Evolutionary conservation across 2,329 filamentous ascomycete species (phyloP), one percentile per base, ranked within the genome.

Genomic region (Aspergillus tamarii): DNA sequence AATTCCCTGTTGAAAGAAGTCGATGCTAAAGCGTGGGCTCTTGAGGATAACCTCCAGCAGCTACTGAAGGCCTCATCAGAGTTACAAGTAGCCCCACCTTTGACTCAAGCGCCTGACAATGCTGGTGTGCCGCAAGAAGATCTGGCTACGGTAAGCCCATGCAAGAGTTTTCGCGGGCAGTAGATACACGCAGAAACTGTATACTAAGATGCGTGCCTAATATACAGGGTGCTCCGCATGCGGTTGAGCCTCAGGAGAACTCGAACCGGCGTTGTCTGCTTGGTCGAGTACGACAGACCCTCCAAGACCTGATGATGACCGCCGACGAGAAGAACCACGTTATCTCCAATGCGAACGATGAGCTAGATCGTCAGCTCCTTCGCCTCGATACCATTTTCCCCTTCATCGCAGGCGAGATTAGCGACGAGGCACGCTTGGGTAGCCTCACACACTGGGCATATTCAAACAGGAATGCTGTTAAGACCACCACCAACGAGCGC

Each of bases 251-350:
- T 8, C 63, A 75, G 50, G 77, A 79, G 43, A 74, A 74, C 60
- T 77, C 72, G 69, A 73, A 71, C 60, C 79, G 81, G 67, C 88
- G 92, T 68, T 87, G 91, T 72, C 83, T 94, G 48, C 96, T 94
- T 75, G 88, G 89, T 71, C 89, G 92, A 64, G 88, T 94, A 59
- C 89, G 93, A 43, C 85, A 88, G 71, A 90, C 91, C 68, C 89
- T 97, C 59, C 88, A 90, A 68, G 91, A 94, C 70, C 91, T 98
- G 84, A 88, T 98, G 52, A 88, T 93, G 55, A 94, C 94, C 1
- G 86, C 98, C 43, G 95, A 99, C 74, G 95, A 99, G 80, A 99
- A 99, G 81, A 97, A 97, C 70, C 94, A 97, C 70, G 95, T 99
- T 70, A 91, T 98, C 62, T 91, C 92, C 43, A 96, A 94, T 19